A percentile compares a stretch with the other conserved stretches of the same genome.
Evolutionary conservation across 805 yeast species (phyloP).

Genomic region (Metschnikowia koreensis): DNA sequence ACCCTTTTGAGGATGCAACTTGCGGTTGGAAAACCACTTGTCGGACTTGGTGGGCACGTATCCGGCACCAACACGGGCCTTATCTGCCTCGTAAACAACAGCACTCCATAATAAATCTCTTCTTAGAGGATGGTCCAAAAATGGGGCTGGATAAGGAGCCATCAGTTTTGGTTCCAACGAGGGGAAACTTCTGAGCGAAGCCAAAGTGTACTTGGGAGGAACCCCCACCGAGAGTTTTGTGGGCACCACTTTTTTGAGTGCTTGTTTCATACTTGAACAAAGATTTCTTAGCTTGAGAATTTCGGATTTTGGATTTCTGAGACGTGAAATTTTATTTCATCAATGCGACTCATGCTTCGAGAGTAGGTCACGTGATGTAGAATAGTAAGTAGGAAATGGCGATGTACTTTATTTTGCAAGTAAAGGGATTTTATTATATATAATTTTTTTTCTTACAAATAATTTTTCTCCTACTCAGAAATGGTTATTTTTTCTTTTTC

Average conservation of each 20-base stretch:
- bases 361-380: not conserved
- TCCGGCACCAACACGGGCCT: slow-evolving; percentile 83
- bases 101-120: slow-evolving; percentile 94
- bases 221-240: slow-evolving; percentile 16
- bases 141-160: slow-evolving; percentile 70
- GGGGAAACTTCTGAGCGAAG: slow-evolving; percentile 82
- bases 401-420: not conserved
- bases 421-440: not conserved
- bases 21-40: slow-evolving; percentile 79
- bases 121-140: slow-evolving; percentile 74
- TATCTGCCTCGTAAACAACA: slow-evolving; percentile 87
- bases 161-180: slow-evolving; percentile 80
- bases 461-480: too few species aligned
- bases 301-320: too few species aligned
- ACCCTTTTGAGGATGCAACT: slow-evolving; percentile 88
- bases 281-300: not conserved
- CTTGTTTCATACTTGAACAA: slow-evolving; percentile 1
- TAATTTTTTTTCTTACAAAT: too few species aligned
- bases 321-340: slow-evolving; percentile 1
- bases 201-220: slow-evolving; percentile 72
- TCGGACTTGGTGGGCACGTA: slow-evolving; percentile 85
- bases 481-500: too few species aligned
- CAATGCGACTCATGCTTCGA: not conserved
- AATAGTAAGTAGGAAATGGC: not conserved
- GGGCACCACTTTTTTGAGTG: slow-evolving; percentile 7